A percentile compares a stretch with the other conserved stretches of the same genome.
phyloP scores from a whole-genome alignment of 306 rosid genomes.

The Quercus cerris region DNA sequence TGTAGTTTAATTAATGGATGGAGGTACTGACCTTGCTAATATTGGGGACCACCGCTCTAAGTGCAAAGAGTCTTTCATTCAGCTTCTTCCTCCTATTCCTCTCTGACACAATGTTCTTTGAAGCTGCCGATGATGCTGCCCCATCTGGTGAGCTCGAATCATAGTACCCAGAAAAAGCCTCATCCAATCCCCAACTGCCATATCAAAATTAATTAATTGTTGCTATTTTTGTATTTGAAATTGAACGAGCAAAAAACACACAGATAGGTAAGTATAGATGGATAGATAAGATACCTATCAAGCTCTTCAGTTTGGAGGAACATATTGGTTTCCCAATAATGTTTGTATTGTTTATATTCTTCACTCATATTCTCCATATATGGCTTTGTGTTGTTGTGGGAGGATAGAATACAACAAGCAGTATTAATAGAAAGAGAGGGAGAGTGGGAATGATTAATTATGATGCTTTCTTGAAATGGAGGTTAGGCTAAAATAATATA shows the following conservation, averaged over 20 bases:
- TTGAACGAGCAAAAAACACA: not conserved
- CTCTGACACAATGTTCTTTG: constrained; percentile 91
- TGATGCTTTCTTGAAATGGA: not conserved
- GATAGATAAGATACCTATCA: constrained; percentile 51
- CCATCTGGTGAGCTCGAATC: constrained; percentile 98
- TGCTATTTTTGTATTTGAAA: not conserved
- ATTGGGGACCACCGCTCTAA: constrained; percentile 92
- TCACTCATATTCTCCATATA: constrained; percentile 61
- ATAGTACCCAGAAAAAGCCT: constrained; percentile 64
- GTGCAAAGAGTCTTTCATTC: constrained; percentile 86
- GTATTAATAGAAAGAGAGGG: not conserved
- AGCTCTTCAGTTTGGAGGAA: constrained; percentile 69
- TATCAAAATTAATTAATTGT: not conserved
- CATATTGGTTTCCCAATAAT: constrained; percentile 72
- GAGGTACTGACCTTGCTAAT: constrained; percentile 67
- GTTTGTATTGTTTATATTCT: constrained; percentile 40
- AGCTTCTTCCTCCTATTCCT: constrained; percentile 91
- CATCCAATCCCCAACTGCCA: constrained; percentile 76
- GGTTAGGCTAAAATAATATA: not conserved
- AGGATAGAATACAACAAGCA: not conserved
- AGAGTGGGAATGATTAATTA: no score
- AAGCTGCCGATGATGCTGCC: constrained; percentile 68
- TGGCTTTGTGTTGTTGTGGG: constrained; percentile 3
- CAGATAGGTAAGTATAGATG: not conserved
- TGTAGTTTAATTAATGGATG: not conserved